Evolutionary conservation across 2,329 filamentous ascomycete species (phyloP).

Genomic region (Cladosporium sp.): DNA sequence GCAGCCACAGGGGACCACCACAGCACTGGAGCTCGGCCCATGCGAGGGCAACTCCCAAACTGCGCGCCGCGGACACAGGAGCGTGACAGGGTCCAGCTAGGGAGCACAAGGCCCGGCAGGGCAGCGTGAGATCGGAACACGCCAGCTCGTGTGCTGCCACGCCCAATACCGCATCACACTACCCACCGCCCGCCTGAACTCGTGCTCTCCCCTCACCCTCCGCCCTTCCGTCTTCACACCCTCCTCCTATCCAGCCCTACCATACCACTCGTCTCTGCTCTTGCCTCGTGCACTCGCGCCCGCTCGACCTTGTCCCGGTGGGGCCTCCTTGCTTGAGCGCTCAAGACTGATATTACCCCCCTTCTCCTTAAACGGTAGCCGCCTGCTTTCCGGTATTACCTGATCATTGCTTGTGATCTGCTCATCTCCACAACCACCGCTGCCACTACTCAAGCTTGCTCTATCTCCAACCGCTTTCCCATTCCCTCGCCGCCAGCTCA

Average conservation of each 20-base stretch:
- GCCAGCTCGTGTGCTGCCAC: no score
- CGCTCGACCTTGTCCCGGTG: constrained; percentile 2
- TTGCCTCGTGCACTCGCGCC: constrained; percentile 1
- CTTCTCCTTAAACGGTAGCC: constrained; percentile 9
- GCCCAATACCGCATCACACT: no score
- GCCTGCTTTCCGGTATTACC: background rate
- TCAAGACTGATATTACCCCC: constrained; percentile 9
- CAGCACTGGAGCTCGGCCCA: no score
- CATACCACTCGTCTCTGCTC: background rate
- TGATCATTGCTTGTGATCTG: background rate
- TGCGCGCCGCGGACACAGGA: no score
- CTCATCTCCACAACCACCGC: background rate
- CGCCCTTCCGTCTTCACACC: background rate
- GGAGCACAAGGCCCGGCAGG: no score
- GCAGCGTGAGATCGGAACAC: no score
- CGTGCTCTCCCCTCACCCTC: no score
- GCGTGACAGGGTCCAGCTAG: no score
- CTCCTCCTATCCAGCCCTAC: background rate
- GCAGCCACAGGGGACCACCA: no score
- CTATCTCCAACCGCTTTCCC: background rate
- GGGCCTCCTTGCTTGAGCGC: constrained; percentile 9
- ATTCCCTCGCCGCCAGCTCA: background rate
- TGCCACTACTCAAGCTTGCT: background rate
- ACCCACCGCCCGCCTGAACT: no score
- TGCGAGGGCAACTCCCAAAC: no score